Base-by-base conservation (phyloP, 495 filamentous ascomycete genomes). In the Jackrogersella minutella region DNA sequence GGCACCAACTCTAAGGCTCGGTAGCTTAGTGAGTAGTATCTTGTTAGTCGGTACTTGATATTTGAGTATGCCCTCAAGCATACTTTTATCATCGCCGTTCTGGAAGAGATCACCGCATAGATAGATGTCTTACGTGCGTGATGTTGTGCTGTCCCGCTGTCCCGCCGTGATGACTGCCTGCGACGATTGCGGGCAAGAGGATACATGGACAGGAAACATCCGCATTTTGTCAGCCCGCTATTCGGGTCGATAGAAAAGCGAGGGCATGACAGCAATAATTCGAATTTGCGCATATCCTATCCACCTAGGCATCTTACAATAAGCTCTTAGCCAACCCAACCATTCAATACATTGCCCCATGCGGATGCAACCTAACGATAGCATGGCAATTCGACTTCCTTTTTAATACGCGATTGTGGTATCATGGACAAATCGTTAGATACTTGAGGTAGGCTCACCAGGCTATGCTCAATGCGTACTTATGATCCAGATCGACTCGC, bases 331-430 rank as follows among this genome's bases (percentile, higher is more conserved):
- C 40, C 39, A 37, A 52, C 50, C 21, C 47, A 47, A 53, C 24
- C 50, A 55, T 62, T 62, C 34, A 7, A 54, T 54, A 56, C 49
- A 64, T 33, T 69, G 49, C 66, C 55, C 43, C 59, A 40, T 69
- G 36, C 36, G 17, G 41, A 69, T 69, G 66, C 52, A 69, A 69
- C 60, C 53, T 34, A 37, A 49, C 58, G 47, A 59, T 50, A 54
- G 54, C 65, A 60, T 64, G 66, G 59, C 60, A 60, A 53, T 64
- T 69, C 33, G 59, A 63, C 59, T 64, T 58, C 66, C 37, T 39
- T 39, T 60, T 63, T 69, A 40, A 58, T 64, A 43, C 30, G 49
- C 39, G 30, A 31, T 56, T 49, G 51, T 58, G 46, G 65, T 69
- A 55, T 54, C 59, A 69, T 69, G 31, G 30, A 3, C 16, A 51